Evolutionary conservation across 129 eudicot species (phyloP).

Genomic region (Erigeron canadensis): DNA sequence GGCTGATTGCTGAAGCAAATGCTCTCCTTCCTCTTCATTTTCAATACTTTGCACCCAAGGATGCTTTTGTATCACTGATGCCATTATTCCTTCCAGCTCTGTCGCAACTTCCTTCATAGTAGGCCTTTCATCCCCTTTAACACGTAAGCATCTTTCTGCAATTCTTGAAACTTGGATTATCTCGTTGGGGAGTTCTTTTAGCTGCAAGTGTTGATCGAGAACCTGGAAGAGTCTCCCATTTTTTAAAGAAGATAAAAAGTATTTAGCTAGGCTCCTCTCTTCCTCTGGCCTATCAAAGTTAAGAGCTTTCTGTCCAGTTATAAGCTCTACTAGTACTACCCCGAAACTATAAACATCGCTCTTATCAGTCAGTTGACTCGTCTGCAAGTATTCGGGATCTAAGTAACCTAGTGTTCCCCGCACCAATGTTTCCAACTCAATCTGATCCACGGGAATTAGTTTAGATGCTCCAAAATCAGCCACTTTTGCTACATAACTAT

Average conservation of each 20-base stretch:
- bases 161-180: constrained; percentile 27
- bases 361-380: too few relatives aligned
- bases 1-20: too few relatives aligned
- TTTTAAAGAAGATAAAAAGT: constrained; percentile 32
- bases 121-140: constrained; percentile 41
- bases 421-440: too few relatives aligned
- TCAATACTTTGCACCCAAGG: constrained; percentile 24
- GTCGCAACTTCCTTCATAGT: constrained; percentile 41
- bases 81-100: constrained; percentile 35
- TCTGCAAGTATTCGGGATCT: too few relatives aligned
- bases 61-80: constrained; percentile 28
- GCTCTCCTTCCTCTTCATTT: constrained; percentile 22
- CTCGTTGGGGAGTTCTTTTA: constrained; percentile 15
- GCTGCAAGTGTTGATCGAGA: constrained; percentile 23
- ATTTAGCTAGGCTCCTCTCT: constrained; percentile 29
- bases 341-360: too few relatives aligned
- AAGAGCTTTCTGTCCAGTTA: too few relatives aligned
- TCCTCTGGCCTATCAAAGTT: constrained; percentile 38
- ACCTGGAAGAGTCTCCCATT: constrained; percentile 22
- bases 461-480: too few relatives aligned
- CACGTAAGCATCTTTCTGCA: constrained; percentile 28
- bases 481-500: too few relatives aligned
- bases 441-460: too few relatives aligned
- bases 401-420: too few relatives aligned
- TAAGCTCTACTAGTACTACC: too few relatives aligned